These are phyloP conservation scores for Hymenotorrendiella dingleyae DNA, from an alignment of 2,329 filamentous ascomycete species.

Conservation along the genomic window DNA sequence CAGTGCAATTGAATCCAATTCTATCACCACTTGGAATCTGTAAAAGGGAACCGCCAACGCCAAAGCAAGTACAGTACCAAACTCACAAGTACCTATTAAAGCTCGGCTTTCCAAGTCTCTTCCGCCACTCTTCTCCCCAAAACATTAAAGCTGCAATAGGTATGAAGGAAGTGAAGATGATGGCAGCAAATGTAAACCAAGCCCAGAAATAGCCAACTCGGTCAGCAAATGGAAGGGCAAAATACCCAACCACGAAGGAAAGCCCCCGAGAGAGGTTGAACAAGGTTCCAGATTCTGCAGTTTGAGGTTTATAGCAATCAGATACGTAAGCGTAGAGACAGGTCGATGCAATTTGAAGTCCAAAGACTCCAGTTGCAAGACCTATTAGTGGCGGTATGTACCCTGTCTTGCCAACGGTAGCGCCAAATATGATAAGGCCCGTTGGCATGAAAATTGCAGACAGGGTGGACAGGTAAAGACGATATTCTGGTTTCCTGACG, in stretches of 20 bases:
- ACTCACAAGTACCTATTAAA: constrained; percentile 23
- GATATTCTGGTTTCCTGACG: constrained; percentile 25
- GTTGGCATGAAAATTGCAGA: constrained; percentile 25
- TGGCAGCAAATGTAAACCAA: constrained; percentile 24
- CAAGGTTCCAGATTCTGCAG: constrained; percentile 23
- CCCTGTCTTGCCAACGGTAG: constrained; percentile 18
- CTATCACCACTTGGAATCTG: too few relatives aligned
- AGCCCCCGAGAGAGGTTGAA: constrained; percentile 25
- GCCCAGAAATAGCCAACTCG: constrained; percentile 19
- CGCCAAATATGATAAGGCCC: constrained; percentile 27
- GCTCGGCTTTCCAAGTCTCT: constrained; percentile 14
- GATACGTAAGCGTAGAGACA: constrained; percentile 26
- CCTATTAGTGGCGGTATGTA: constrained; percentile 23
- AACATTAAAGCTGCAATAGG: constrained; percentile 22
- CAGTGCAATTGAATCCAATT: too few relatives aligned
- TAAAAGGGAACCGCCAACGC: too few relatives aligned
- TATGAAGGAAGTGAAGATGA: constrained; percentile 20
- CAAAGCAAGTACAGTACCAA: too few relatives aligned
- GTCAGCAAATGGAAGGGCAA: constrained; percentile 21
- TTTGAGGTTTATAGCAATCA: constrained; percentile 27
- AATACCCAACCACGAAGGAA: constrained; percentile 25
- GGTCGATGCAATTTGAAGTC: constrained; percentile 25
- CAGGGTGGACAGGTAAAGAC: constrained; percentile 24
- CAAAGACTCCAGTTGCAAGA: constrained; percentile 23
- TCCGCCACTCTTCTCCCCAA: constrained; percentile 25